Base-by-base conservation (phyloP, 148 eudicot genomes). In the Vaccinium macrocarpon region DNA sequence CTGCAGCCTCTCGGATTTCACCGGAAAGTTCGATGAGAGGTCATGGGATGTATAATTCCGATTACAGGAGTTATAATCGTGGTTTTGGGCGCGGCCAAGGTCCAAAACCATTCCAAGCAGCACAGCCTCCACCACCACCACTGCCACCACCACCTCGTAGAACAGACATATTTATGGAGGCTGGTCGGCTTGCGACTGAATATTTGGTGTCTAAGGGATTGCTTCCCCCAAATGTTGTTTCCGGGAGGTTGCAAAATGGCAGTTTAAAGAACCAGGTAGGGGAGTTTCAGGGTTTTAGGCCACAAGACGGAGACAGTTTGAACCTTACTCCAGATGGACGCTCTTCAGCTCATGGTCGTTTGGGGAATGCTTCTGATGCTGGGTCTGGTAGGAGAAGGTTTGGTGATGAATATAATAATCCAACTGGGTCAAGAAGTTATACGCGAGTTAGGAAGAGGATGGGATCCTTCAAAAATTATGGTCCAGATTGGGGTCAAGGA, bases 151-250 rank as follows among this genome's bases (percentile, higher is more conserved):
- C 72, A 13, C 76, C 88, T 9, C 91, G 90, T 48, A 89, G 84
- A 81, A 81, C 91, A 21, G 95, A 95, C 82, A 83, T 95, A 80
- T 95, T 97, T 76, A 64, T 92, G 59, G 98, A 95, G 89, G 99
- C 99, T n/a, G 99, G 99, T 83, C 90, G 88, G 32, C 85, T 95
- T 81, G 99, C 99, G 2, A 90, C 94, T 72, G 98, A 95, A 59
- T 97, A 95, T 91, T 89, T 97, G 88, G 91, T 91, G 81, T 81
- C 96, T 53, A 92, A 89, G 83, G 98, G 98, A 6, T 64, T 94
- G 76, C 88, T 97, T 92, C 91, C 98, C 1, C 88, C 91, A 50
- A 89, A 90, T 89, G 95, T 88, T 50, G 81, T 89, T 42, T 85
- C 93, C 3, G 95, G 93, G 4, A 92, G 92, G 85, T 86, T 84